Conservation (phyloP, 2,329 filamentous ascomycete genomes). For the Aureobasidium vineae region DNA sequence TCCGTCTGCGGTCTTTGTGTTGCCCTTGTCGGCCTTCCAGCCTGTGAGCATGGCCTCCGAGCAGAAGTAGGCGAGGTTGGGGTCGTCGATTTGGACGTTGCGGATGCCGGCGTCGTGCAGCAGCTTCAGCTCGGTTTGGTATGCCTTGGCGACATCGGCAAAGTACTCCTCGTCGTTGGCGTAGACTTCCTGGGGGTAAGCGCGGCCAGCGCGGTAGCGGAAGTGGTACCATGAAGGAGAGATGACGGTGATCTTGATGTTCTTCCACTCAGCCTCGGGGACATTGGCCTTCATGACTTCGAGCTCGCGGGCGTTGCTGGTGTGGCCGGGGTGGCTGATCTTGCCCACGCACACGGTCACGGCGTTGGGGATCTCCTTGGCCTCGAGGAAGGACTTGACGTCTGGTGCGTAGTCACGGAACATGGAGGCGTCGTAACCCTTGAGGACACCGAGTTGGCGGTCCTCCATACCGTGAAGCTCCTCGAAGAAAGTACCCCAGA, state of each 20-base stretch:
- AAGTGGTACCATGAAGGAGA: constrained; percentile 68
- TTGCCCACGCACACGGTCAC: constrained; percentile 56
- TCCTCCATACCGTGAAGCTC: constrained; percentile 55
- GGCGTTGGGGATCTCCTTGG: constrained; percentile 53
- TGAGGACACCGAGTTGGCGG: constrained; percentile 53
- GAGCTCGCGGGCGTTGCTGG: constrained; percentile 55
- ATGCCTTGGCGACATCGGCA: constrained; percentile 43
- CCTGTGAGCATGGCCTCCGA: constrained; percentile 65
- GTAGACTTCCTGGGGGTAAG: constrained; percentile 44
- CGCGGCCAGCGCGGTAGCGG: constrained; percentile 52
- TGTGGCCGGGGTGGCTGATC: constrained; percentile 53
- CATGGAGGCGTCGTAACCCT: constrained; percentile 51
- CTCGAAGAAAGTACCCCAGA: constrained; percentile 58
- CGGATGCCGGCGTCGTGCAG: constrained; percentile 42
- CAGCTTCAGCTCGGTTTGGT: constrained; percentile 43
- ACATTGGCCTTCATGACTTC: constrained; percentile 57
- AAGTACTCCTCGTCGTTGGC: constrained; percentile 45
- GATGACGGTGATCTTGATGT: constrained; percentile 66
- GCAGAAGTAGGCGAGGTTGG: constrained; percentile 59
- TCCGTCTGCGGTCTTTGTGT: constrained; percentile 63
- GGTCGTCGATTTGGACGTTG: constrained; percentile 46
- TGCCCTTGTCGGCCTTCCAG: constrained; percentile 63
- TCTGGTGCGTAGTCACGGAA: constrained; percentile 60
- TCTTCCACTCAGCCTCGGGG: constrained; percentile 58
- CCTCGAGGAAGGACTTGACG: constrained; percentile 58